Conservation (phyloP, 176 grass and related monocot genomes). For the Hordeum marinum region DNA sequence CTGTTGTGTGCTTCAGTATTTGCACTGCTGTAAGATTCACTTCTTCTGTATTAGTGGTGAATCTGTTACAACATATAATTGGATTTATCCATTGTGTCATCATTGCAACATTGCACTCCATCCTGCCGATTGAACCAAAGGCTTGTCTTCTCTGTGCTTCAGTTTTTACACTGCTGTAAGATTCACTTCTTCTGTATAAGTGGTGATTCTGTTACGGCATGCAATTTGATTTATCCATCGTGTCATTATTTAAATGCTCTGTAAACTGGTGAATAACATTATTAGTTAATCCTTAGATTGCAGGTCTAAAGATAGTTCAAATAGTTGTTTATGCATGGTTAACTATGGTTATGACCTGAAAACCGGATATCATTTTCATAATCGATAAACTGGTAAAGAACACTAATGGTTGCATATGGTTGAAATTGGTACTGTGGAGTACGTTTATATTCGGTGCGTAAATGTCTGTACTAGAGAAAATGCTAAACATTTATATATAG, state of each 20-base stretch:
- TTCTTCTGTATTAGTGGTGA: background rate
- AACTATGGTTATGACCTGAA: background rate
- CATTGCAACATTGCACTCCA: background rate
- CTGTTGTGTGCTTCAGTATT: background rate
- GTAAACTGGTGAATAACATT: background rate
- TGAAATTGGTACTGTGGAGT: background rate
- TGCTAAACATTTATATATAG: background rate
- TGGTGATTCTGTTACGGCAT: background rate
- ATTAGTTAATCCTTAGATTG: background rate
- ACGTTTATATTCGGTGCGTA: background rate
- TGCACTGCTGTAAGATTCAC: background rate
- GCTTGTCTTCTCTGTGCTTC: background rate
- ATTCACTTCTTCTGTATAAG: background rate
- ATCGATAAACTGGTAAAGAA: background rate
- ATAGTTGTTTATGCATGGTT: background rate
- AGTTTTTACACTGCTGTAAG: background rate
- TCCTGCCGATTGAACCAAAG: constrained; percentile 6
- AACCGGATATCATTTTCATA: background rate
- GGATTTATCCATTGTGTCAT: background rate
- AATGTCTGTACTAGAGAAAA: background rate
- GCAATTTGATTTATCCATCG: background rate
- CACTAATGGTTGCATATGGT: background rate
- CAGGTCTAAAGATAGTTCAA: background rate
- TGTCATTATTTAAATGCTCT: background rate
- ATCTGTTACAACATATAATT: background rate